phyloP scores from a whole-genome alignment of 345 rosid genomes.

The Passiflora organensis region DNA sequence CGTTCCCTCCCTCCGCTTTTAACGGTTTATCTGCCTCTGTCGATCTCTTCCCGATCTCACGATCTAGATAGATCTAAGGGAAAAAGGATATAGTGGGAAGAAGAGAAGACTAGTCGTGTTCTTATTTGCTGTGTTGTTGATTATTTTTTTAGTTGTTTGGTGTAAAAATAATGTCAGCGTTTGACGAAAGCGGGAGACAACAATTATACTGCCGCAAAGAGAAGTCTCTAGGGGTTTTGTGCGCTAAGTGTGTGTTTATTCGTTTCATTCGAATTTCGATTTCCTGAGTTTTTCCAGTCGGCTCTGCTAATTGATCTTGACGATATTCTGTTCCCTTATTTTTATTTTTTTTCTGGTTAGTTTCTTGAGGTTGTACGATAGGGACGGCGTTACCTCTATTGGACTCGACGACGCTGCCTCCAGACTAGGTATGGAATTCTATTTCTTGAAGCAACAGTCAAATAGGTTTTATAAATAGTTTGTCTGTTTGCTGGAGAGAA shows the following conservation, averaged over 20 bases:
- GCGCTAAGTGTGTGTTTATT: conserved; percentile 56
- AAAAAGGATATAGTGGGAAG: neutral
- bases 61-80: neutral
- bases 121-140: too few species aligned
- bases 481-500: conserved; percentile 15
- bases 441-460: neutral
- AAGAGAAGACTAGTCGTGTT: too few species aligned
- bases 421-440: conserved; percentile 45
- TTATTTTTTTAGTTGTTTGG: too few species aligned
- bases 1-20: neutral
- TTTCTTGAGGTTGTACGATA: conserved; percentile 69
- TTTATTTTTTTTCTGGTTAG: conserved; percentile 23
- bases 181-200: conserved; percentile 49
- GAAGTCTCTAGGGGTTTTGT: conserved; percentile 86
- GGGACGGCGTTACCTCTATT: conserved; percentile 54
- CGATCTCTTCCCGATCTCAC: neutral
- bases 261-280: neutral
- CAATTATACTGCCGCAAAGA: conserved; percentile 68
- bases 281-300: too few species aligned
- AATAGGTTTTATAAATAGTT: neutral
- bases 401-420: conserved; percentile 85
- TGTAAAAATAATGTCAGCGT: neutral
- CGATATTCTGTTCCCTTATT: neutral
- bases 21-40: conserved; percentile 6
- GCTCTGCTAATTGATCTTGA: too few species aligned